Conservation (phyloP, 2,329 filamentous ascomycete genomes). For the Alternaria novae-zelandiae region DNA sequence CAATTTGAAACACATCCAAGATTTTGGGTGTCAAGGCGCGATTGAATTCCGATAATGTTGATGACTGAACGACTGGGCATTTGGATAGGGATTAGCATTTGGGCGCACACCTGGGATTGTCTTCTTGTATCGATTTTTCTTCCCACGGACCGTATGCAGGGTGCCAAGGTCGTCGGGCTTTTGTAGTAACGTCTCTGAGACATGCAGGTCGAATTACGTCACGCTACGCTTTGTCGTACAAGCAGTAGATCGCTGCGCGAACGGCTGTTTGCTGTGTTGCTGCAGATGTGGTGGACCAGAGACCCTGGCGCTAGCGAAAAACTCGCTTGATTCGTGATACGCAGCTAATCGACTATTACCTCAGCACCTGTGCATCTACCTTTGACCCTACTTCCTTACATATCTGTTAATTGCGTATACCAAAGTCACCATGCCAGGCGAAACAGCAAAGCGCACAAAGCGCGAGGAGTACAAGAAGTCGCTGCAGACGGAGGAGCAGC, state of each 20-base stretch:
- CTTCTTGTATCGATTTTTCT: slow-evolving; percentile 35
- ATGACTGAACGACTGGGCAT: slow-evolving; percentile 38
- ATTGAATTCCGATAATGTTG: slow-evolving; percentile 81
- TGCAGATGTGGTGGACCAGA: slow-evolving; percentile 19
- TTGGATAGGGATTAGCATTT: slow-evolving; percentile 35
- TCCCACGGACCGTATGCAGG: slow-evolving; percentile 36
- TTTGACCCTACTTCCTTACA: slow-evolving; percentile 1
- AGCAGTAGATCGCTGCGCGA: slow-evolving; percentile 13
- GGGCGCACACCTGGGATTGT: slow-evolving; percentile 31
- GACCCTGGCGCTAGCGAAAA: slow-evolving; percentile 36
- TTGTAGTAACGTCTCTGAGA: slow-evolving; percentile 19
- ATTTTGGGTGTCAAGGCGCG: slow-evolving; percentile 81
- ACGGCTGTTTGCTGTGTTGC: slow-evolving; percentile 2
- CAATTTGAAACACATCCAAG: slow-evolving; percentile 85
- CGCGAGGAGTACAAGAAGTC: slow-evolving; percentile 55
- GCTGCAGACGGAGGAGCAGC: slow-evolving; percentile 45
- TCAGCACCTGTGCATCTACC: slow-evolving; percentile 7
- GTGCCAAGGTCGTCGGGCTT: slow-evolving; percentile 31
- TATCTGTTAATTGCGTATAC: background rate
- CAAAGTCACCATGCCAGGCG: slow-evolving; percentile 39
- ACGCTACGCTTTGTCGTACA: slow-evolving; percentile 7
- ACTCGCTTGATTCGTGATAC: slow-evolving; percentile 23
- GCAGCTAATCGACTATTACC: slow-evolving; percentile 27
- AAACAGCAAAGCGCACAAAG: slow-evolving; percentile 51
- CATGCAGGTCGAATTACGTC: slow-evolving; percentile 22